These are phyloP conservation scores for Septoria petroselini DNA, from an alignment of 2,329 filamentous ascomycete genomes.

Conservation along the genomic window DNA sequence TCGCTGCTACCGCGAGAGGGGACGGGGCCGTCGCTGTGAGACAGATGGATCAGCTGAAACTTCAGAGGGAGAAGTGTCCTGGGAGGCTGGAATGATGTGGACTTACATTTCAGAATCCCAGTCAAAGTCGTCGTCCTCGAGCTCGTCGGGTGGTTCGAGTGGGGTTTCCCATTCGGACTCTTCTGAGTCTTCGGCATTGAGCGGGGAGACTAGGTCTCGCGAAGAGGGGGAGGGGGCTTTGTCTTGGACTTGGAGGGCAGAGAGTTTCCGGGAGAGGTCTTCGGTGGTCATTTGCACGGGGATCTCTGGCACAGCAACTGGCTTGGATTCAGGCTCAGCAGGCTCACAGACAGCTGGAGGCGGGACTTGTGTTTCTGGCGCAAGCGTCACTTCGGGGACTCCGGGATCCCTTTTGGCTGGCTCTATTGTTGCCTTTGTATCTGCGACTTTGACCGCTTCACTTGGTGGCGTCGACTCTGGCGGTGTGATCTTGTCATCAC, in stretches of 20 bases:
- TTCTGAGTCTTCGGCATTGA: conserved; percentile 10
- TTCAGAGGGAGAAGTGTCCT: neutral
- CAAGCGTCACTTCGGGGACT: too few relatives aligned
- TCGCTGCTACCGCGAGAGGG: conserved; percentile 14
- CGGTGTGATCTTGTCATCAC: conserved; percentile 3
- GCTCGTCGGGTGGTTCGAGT: conserved; percentile 25
- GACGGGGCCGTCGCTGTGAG: conserved; percentile 26
- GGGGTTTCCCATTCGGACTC: conserved; percentile 25
- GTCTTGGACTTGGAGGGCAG: conserved; percentile 1
- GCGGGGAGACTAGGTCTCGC: conserved; percentile 8
- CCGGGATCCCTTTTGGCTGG: too few relatives aligned
- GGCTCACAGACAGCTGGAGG: too few relatives aligned
- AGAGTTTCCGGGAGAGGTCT: conserved; percentile 8
- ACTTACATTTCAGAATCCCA: conserved; percentile 35
- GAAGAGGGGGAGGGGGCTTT: neutral
- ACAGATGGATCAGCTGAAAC: neutral
- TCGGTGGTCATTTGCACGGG: too few relatives aligned
- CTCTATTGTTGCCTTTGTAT: neutral
- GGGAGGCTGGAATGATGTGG: neutral
- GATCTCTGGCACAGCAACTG: neutral
- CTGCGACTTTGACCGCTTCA: too few relatives aligned
- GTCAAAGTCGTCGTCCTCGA: conserved; percentile 35
- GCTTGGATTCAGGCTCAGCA: too few relatives aligned
- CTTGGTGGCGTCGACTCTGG: conserved; percentile 1
- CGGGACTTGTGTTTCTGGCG: too few relatives aligned